These are phyloP conservation scores for Leucaena leucocephala DNA, from an alignment of 306 rosid genomes.

Conservation along the genomic window DNA sequence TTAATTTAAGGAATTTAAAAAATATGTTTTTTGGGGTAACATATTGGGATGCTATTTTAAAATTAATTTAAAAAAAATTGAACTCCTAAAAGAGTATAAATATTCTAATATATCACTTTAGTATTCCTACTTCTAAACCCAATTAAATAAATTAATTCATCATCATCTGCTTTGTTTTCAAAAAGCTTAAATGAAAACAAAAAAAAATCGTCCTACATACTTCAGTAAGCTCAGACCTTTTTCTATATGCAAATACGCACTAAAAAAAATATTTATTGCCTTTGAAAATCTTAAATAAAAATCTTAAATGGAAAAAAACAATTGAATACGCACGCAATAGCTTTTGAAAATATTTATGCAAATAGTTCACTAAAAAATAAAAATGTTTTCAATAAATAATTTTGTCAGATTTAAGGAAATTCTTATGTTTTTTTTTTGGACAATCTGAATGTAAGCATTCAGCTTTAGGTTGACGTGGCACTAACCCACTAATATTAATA, in stretches of 20 bases:
- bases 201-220: no score
- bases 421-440: background rate
- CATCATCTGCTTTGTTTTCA: background rate
- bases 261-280: no score
- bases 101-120: background rate
- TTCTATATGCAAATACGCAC: no score
- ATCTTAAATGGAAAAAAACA: no score
- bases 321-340: background rate
- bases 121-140: background rate
- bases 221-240: no score
- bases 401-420: background rate
- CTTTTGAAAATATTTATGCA: background rate
- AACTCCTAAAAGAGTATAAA: background rate
- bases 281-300: no score
- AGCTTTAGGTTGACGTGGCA: background rate
- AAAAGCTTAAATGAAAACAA: background rate
- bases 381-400: background rate
- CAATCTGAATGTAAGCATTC: background rate
- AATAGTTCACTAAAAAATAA: background rate
- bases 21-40: background rate
- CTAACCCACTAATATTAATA: background rate
- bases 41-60: background rate
- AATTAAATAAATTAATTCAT: background rate
- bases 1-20: background rate
- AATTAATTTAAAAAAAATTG: background rate